These are phyloP conservation scores for Emmonsiellopsis sp. DNA, from an alignment of 2,329 filamentous ascomycete genomes.

Conservation along the genomic window DNA sequence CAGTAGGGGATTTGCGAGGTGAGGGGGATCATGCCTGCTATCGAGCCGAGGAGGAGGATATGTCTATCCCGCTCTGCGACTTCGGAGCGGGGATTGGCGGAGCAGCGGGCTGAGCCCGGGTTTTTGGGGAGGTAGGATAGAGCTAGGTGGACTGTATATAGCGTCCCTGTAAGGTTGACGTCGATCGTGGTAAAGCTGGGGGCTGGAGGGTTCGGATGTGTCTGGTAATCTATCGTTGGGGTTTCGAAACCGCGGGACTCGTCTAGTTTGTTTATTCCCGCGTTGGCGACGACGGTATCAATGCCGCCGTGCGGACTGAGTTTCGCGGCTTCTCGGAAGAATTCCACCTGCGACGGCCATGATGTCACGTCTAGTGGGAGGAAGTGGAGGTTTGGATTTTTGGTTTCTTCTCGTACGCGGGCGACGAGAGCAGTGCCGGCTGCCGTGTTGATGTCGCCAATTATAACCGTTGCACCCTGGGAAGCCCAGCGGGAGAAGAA, in stretches of 20 bases:
- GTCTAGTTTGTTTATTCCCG: conserved; percentile 46
- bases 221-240: conserved; percentile 23
- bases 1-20: conserved; percentile 44
- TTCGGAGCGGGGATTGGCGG: conserved; percentile 17
- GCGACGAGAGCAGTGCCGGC: conserved; percentile 48
- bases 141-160: conserved; percentile 57
- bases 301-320: conserved; percentile 47
- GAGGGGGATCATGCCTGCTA: conserved; percentile 44
- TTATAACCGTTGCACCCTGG: conserved; percentile 50
- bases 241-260: conserved; percentile 35
- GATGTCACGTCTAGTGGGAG: conserved; percentile 46
- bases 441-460: conserved; percentile 52
- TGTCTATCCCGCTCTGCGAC: conserved; percentile 43
- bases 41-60: conserved; percentile 53
- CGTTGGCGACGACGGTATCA: conserved; percentile 58
- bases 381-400: conserved; percentile 51
- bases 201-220: conserved; percentile 32
- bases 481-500: conserved; percentile 47
- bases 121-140: conserved; percentile 49
- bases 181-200: conserved; percentile 48
- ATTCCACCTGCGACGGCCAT: conserved; percentile 53
- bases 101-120: conserved; percentile 31
- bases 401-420: conserved; percentile 48
- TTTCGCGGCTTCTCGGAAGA: conserved; percentile 51
- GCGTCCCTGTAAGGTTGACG: conserved; percentile 54